phyloP scores from a whole-genome alignment of 2,329 filamentous ascomycete species.

The Saccharata proteae region DNA sequence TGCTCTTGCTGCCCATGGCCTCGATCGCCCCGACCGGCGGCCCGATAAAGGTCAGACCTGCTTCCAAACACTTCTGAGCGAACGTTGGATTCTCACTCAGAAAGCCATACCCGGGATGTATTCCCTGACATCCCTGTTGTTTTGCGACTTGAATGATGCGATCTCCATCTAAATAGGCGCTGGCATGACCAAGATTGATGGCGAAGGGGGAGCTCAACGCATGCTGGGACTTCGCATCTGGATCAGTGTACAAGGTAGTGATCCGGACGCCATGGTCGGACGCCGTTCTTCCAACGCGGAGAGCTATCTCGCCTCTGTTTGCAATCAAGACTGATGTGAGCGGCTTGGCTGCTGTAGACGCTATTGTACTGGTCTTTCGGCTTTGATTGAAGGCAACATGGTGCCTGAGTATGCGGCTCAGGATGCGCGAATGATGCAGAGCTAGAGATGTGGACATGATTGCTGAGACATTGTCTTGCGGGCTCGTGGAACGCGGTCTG shows the following conservation, averaged over 20 bases:
- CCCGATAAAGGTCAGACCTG: slow-evolving; percentile 87
- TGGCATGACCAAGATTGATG: slow-evolving; percentile 69
- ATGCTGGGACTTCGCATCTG: slow-evolving; percentile 79
- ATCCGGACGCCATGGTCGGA: slow-evolving; percentile 80
- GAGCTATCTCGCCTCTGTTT: slow-evolving; percentile 91
- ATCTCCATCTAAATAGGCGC: slow-evolving; percentile 86
- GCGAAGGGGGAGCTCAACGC: slow-evolving; percentile 73
- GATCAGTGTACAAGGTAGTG: slow-evolving; percentile 89
- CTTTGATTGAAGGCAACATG: slow-evolving; percentile 15
- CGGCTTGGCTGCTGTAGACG: slow-evolving; percentile 18
- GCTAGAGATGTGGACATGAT: too few relatives aligned
- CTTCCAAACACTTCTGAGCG: slow-evolving; percentile 75
- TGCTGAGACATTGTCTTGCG: too few relatives aligned
- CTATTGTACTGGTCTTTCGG: slow-evolving; percentile 17
- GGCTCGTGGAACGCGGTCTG: too few relatives aligned
- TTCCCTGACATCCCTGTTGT: slow-evolving; percentile 72
- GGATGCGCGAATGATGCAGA: too few relatives aligned
- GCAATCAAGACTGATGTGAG: slow-evolving; percentile 79
- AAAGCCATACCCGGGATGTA: slow-evolving; percentile 94
- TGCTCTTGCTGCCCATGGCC: slow-evolving; percentile 82
- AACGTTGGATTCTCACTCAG: slow-evolving; percentile 89
- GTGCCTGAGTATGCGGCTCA: slow-evolving; percentile 22
- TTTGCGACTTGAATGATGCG: slow-evolving; percentile 83
- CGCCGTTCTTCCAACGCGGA: slow-evolving; percentile 84
- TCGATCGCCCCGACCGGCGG: slow-evolving; percentile 67